Evolutionary conservation across 1,284 basidiomycete genomes (phyloP), one percentile per base, ranked within the genome.

Genomic region (Papiliotrema laurentii): DNA sequence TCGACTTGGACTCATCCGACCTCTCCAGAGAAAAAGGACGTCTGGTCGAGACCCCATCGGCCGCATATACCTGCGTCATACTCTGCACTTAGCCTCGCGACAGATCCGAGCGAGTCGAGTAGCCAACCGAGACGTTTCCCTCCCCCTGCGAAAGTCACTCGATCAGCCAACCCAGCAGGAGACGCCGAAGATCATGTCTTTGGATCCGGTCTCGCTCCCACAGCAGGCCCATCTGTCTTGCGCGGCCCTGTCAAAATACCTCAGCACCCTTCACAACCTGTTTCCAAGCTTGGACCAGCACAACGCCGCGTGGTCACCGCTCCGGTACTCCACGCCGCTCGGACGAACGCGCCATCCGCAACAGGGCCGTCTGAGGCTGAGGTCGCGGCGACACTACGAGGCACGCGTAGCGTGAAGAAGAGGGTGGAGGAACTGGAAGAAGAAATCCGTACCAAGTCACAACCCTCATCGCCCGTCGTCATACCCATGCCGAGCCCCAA

Each of bases 281-380:
- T 18, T 24, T 5, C 16, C 18, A 40, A 34, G 14, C 38, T 66
- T n/a, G 64, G 64, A 33, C 59, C 60, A 35, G 61, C 64, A 10
- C 55, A 59, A 30, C 46, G 62, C 27, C 47, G 64, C 21, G 56
- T 63, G 5, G 59, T 64, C 24, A 65, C 60, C 30, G 63, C 61
- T 33, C 63, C 64, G 11, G 33, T n/a, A n/a, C 45, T 43, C 22
- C 11, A 25, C 4, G 14, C 26, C 31, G 19, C 14, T 18, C 24
- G 14, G 35, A 26, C 21, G 14, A 14, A n/a, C 3, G 9, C 37
- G 43, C n/a, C 22, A 13, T 22, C 33, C 4, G 5, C 36, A 7
- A 34, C 38, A 14, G 4, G 25, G 24, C 5, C 38, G 6, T 25
- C 36, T 25, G 31, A 35, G 22, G 25, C 25, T 14, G 40, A 21